Base-by-base conservation (phyloP, 306 rosid genomes). In the Quercus dentata region DNA sequence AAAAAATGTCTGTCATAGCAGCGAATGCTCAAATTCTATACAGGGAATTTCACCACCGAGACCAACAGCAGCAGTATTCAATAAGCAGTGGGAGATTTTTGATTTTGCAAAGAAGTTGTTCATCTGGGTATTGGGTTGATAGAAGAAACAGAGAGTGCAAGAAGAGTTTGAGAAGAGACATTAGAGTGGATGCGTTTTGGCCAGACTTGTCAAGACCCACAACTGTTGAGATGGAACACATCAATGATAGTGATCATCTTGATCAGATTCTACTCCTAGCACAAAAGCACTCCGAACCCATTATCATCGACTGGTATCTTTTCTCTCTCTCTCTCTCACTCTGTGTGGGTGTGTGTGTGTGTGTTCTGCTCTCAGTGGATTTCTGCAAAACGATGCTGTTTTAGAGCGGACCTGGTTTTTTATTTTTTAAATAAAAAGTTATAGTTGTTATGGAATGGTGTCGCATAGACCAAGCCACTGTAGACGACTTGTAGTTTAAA, bases 281-380 rank as follows among this genome's bases (percentile, higher is more conserved):
- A 44, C 88, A 78, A 4, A 82, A 90, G 5, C 81, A 80, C 6
- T 89, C 94, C 11, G 87, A 91, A 17, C 92, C 94, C 6, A 63
- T 95, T 70, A 49, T 95, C 85, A 90, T 95, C 71, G 99, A 92
- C 56, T 95, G 97, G 95, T 94, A 84, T 35, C 20, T 82, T 28
- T 62, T n/a, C 46, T 41, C 21, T 23, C 74, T 35, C 20, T 62
- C 35, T 41, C 30, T 63, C 38, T 25, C 18, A 67, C 17, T 27
- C 11, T 70, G 18, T 41, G 46, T 7, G 46, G 11, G 46, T 6
- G 9, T 35, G 41, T 6, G 7, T 6, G 7, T 6, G 44, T 6
- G 44, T 8, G 46, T 41, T 41, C 46, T 41, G 74, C 15, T 80
- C 19, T 65, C 23, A 21, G 54, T 56, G 49, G 18, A 14, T 25